Evolutionary conservation across 164 flowering plant genomes (phyloP), one percentile per base, ranked within the genome.

Genomic region (Aristolochia fimbriata): DNA sequence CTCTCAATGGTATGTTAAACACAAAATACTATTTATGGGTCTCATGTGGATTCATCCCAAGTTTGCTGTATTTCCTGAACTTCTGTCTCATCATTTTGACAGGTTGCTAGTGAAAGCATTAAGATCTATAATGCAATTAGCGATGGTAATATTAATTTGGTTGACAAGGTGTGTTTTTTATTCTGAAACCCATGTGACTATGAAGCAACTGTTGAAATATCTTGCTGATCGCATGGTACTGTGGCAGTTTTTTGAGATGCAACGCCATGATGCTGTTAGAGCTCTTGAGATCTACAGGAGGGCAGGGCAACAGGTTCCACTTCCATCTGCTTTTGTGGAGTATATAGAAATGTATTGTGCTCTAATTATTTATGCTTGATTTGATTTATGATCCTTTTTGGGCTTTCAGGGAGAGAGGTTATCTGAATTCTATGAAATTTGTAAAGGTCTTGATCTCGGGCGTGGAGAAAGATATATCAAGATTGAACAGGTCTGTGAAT

Each of bases 201-300:
- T 6, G 15, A 51, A 25, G 58, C 25, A 25, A 45, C 53, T 46
- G 22, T 43, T 43, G 45, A 41, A 24, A 49, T 58, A 31, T 15
- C 9, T 15, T 20, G 33, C 46, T 51, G 51, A 59, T 41, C 10
- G 15, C n/a, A 21, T 59, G 43, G n/a, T 46, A 27, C 59, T 51
- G 11, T 72, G 51, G 47, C 88, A 94, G 99, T 94, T 94, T 71
- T 94, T 94, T 76, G 99, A 91, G 82, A 94, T 94, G 99, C 86
- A 83, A 83, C 89, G 95, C 6, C 72, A 75, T 64, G 88, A 91
- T 78, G 97, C 99, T 68, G 47, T 81, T 46, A 87, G 62, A 72
- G 96, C 96, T 60, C 73, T 94, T 69, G 97, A 90, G 41, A 83
- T 94, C 63, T 94, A 91, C 66, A 75, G 86, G 63, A 82, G 80